Base-by-base conservation (phyloP, 352 stramenopile species). In the Phytophthora gonapodyides region DNA sequence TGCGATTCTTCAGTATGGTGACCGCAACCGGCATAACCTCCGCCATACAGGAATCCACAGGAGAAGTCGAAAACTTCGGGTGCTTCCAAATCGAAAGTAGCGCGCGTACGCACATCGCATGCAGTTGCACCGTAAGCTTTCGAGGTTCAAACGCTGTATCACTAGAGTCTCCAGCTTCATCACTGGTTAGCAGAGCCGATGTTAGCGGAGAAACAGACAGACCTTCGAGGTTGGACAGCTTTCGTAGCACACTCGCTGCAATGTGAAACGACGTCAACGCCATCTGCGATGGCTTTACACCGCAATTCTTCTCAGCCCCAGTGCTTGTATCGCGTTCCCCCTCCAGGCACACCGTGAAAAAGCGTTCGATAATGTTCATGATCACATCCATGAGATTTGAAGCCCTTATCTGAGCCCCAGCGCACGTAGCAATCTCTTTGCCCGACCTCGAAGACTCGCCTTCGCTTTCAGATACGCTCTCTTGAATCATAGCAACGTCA, bases 1-100 rank as follows among this genome's bases (percentile, higher is more conserved):
- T 68, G 7, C 85, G 84, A 53, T 90, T 89, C 40, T 91, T 92
- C 37, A 96, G 52, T 40, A 96, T 69, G 0, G 81, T 91, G 11
- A 91, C 78, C 1, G 82, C 76, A 37, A 91, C 74, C 24, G 82
- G 80, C 40, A 96, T 71, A 17, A 96, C 62, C 19, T 89, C 77
- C 15, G 69, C 63, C 37, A 89, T 67, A 56, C 66, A 91, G 13
- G 69, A 80, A 15, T 89, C 73, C 16, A 85, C 64, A 27, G 73
- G 71, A 2, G 72, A 71, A 13, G 54, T 53, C 12, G 57, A 58
- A 51, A 91, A 86, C 11, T 71, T 71, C 5, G 69, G 71, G 35
- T 89, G 71, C 21, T 76, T 73, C 84, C 87, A 94, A 35, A 94
- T 61, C 1, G 65, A 70, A 1, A 90, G 35, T 11, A 94, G 35